Evolutionary conservation across 176 grass and related monocot genomes (phyloP).

Genomic region (Pontederia paniculata): DNA sequence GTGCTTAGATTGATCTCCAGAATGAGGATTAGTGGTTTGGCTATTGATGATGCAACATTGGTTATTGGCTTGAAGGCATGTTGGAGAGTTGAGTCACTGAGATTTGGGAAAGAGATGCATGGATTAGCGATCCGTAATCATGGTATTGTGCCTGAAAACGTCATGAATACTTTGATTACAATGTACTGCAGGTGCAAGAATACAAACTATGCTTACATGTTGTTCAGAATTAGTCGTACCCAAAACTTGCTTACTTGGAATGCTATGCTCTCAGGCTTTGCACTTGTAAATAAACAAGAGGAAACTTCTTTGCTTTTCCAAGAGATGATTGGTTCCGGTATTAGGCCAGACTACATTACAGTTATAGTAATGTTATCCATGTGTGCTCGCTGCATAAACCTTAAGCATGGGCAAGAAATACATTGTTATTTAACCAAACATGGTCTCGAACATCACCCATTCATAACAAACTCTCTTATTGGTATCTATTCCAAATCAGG

Average conservation of each 20-base stretch:
- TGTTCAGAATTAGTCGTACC: not conserved
- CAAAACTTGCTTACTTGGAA: conserved; percentile 20
- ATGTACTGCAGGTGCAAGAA: conserved; percentile 19
- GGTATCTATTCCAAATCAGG: conserved; percentile 19
- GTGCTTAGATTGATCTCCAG: conserved; percentile 11
- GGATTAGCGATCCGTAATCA: conserved; percentile 24
- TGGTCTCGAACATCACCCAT: not conserved
- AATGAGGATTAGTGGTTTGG: conserved; percentile 7
- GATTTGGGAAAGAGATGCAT: conserved; percentile 48
- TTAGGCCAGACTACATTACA: conserved; percentile 10
- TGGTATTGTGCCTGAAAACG: not conserved
- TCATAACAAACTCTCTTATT: conserved; percentile 10
- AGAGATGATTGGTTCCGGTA: conserved; percentile 5
- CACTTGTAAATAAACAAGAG: conserved; percentile 1
- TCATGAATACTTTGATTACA: conserved; percentile 20
- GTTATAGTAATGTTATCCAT: conserved; percentile 7
- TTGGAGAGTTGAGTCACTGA: conserved; percentile 21
- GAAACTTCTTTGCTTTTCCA: conserved; percentile 14
- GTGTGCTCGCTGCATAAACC: conserved; percentile 9
- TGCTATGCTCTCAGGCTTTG: conserved; percentile 11
- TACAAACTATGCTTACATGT: not conserved
- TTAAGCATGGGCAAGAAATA: conserved; percentile 9
- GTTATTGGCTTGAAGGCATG: conserved; percentile 51
- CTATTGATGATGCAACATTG: conserved; percentile 31
- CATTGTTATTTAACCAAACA: conserved; percentile 13